Percentiles rank a stretch among this genome's conserved stretches.
Conservation (phyloP, 2,329 filamentous ascomycete species). For the Penicillium brasilianum region DNA sequence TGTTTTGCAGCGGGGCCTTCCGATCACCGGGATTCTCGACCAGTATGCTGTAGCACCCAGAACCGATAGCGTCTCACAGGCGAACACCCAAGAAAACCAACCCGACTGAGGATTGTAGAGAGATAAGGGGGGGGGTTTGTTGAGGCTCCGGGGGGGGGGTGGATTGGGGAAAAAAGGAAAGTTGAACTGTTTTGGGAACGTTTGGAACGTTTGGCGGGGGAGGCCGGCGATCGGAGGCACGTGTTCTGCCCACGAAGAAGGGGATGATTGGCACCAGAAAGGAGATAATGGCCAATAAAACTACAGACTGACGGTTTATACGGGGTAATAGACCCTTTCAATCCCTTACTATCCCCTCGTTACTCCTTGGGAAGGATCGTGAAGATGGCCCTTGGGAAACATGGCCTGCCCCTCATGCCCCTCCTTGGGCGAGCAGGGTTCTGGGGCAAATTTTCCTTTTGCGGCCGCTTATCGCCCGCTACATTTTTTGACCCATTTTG, state of each 20-base stretch:
- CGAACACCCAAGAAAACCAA: conserved; percentile 9
- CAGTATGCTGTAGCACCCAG: conserved; percentile 20
- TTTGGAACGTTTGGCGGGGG: conserved; percentile 28
- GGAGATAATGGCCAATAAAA: neutral
- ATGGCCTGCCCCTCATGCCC: conserved; percentile 28
- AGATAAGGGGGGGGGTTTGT: conserved; percentile 11
- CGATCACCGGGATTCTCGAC: conserved; percentile 26
- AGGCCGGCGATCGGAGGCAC: conserved; percentile 40
- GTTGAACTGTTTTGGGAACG: conserved; percentile 11
- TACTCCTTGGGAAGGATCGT: neutral
- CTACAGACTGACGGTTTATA: neutral
- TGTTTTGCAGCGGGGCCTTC: conserved; percentile 20
- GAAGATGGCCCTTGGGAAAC: conserved; percentile 7
- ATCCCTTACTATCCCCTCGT: neutral
- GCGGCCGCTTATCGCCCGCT: conserved; percentile 18
- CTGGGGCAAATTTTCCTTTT: conserved; percentile 30
- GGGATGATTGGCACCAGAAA: neutral
- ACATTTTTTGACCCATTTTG: conserved; percentile 3
- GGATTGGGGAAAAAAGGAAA: conserved; percentile 18
- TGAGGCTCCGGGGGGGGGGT: conserved; percentile 19
- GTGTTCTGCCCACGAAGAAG: conserved; percentile 27
- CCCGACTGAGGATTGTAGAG: conserved; percentile 11
- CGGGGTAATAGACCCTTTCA: neutral
- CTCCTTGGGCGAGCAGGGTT: conserved; percentile 27
- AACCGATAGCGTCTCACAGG: conserved; percentile 5